Evolutionary conservation across 306 rosid genomes (phyloP), one percentile per base, ranked within the genome.

Genomic region (Calophaca sinica): DNA sequence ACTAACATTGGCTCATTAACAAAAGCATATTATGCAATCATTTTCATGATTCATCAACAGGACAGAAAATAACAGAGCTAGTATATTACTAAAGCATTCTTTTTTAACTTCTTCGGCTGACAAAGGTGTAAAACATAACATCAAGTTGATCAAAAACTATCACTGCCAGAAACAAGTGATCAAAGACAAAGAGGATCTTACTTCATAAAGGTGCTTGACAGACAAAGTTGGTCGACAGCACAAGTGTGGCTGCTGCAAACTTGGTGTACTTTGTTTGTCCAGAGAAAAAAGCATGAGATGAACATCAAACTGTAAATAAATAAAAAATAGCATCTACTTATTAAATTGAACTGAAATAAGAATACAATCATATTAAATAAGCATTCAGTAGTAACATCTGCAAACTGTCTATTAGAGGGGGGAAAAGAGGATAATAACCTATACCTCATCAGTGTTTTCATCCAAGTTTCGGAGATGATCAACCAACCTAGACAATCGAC

Each of bases 161-260:
- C 60, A 57, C 6, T 63, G 54, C 29, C 46, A 58, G 14, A 64
- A 76, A 76, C 32, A 70, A 62, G 55, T 3, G 62, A 42, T 59
- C 9, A 59, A 58, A 73, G 60, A 67, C 26, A 20, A 50, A 65
- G 42, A 78, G 79, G 53, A 80, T 79, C 96, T 87, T 66, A 93
- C 98, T 79, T 91, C 92, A 11, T 87, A 81, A 32, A 93, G 87
- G 81, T 87, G 86, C 78, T 83, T 84, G 74, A 93, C 87, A 7
- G 96, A 84, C 82, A 89, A 77, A 62, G 87, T 93, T 68, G 98
- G 91, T 52, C 87, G 88, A 81, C 98, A 93, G 79, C 90, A 82
- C 64, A 93, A 92, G 84, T 93, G 91, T 4, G 92, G 92, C 83
- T 89, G 89, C 85, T 78, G 84, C 88, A 93, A 86, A 81, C 75